Conservation (phyloP, 208 protist species). For the Entamoeba nuttalli region DNA sequence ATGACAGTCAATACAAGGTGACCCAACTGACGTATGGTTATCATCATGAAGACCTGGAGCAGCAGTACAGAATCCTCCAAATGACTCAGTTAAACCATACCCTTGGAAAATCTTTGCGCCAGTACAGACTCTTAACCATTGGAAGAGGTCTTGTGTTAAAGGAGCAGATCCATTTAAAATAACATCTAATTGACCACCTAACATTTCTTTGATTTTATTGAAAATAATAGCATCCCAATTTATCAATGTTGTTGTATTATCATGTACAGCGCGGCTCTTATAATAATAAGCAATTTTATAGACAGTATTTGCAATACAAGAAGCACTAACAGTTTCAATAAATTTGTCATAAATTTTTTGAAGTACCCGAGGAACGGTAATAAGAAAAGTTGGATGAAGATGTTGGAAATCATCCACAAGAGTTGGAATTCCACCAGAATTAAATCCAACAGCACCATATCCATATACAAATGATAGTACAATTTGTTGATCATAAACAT, state of each 20-base stretch:
- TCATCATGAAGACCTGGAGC: not conserved
- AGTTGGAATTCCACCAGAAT: not conserved
- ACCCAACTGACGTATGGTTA: not conserved
- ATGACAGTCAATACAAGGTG: not conserved
- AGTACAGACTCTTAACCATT: not conserved
- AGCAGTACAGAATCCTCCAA: not conserved
- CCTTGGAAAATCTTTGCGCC: not conserved
- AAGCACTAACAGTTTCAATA: not conserved
- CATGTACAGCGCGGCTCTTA: not conserved
- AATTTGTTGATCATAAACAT: not conserved
- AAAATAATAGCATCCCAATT: not conserved
- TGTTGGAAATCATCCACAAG: not conserved
- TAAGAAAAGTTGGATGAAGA: slow-evolving; percentile 3
- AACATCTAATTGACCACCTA: not conserved
- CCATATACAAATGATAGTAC: not conserved
- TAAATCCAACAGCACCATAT: not conserved
- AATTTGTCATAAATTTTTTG: not conserved
- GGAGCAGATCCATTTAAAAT: not conserved
- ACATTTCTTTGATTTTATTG: not conserved
- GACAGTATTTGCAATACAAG: not conserved
- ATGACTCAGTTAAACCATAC: not conserved
- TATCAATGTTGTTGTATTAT: not conserved
- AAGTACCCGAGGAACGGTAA: slow-evolving; percentile 5
- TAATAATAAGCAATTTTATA: not conserved
- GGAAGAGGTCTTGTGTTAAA: not conserved